Base-by-base conservation (phyloP, 805 yeast species). In the Metschnikowia amazonensis region DNA sequence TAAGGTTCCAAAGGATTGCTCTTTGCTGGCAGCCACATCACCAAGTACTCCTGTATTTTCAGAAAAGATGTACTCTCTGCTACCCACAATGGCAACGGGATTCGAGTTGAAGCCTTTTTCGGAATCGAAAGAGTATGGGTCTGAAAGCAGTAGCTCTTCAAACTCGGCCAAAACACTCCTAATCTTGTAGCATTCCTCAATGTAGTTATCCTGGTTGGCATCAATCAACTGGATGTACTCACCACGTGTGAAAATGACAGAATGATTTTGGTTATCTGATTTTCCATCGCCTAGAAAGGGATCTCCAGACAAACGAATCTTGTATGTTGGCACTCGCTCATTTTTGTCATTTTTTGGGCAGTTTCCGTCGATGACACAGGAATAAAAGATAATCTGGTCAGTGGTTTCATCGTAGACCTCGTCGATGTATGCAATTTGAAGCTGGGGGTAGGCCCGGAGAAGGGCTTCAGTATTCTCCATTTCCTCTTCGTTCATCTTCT, bases 1-100 rank as follows among this genome's bases (percentile, higher is more conserved):
- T 56, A 86, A 69, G 0, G 95, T 86, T 70, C 95, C 95, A 62
- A 86, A 86, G 45, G 94, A 85, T 68, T 86, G 95, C 72, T 86
- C 95, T 64, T 86, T 86, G 69, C 94, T 94, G 39, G 95, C 95
- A 43, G 95, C 95, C 61, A 86, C 85, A 70, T 86, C 95, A 72
- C 94, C 95, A 44, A 86, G 71, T 53, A 86, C 81, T 67, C 95
- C 95, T 49, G 88, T 77, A 70, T 84, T 86, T 67, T 86, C 94
- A 44, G 92, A 84, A 78, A 86, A 86, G 59, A 86, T 85, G 65
- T 86, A 86, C 66, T 86, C 95, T 72, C 95, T 77, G 27, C 94
- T 89, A 68, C 95, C 95, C 51, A 86, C 84, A 56, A 86, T 84
- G 28, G 95, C 94, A 53, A 86, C 78, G 47, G 53, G 48, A 36